Base-by-base conservation (phyloP, 495 filamentous ascomycete genomes). In the Platismatia glauca region DNA sequence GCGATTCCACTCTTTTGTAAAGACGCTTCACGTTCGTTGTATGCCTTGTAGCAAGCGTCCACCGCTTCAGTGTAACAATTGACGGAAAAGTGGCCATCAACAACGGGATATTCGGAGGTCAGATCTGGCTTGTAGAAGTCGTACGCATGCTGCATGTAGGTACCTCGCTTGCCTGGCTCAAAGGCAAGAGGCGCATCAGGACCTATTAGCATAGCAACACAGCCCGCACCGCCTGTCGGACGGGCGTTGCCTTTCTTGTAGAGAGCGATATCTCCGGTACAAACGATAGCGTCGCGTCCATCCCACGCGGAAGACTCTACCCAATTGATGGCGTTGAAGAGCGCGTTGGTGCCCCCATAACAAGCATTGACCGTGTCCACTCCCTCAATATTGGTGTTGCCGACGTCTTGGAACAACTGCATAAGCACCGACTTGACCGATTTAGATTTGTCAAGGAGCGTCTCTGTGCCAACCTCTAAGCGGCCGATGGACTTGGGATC, bases 121-220 rank as follows among this genome's bases (percentile, higher is more conserved):
- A 98, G 80, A 74, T 98, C 94, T 69, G 94, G 89, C 85, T 98
- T 98, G 85, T 95, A 98, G 79, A 98, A 98, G 75, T 98, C 94
- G 78, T 97, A 98, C 68, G 89, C 89, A 76, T 98, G 94, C 70
- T 84, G 84, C 83, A 97, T 87, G 80, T 96, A 97, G 70, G 80
- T 87, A 73, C 89, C 94, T 73, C 95, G 87, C 62, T 96, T 85
- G 72, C 93, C 94, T 55, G 94, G 83, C 75, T 98, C 95, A 67
- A 97, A 82, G 58, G 88, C 90, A 67, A 98, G 78, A 48, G 93
- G 92, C 46, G 94, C 95, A 69, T 97, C 81, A 55, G 94, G 94
- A 43, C 95, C 95, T 70, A 98, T 83, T 63, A 98, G 81, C 83
- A 98, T 86, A 68, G 95, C 94, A 65, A 98, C 89, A 69, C 87